Evolutionary conservation across 1,284 basidiomycete species (phyloP).

Genomic region (Cutaneotrichosporon daszewskae): DNA sequence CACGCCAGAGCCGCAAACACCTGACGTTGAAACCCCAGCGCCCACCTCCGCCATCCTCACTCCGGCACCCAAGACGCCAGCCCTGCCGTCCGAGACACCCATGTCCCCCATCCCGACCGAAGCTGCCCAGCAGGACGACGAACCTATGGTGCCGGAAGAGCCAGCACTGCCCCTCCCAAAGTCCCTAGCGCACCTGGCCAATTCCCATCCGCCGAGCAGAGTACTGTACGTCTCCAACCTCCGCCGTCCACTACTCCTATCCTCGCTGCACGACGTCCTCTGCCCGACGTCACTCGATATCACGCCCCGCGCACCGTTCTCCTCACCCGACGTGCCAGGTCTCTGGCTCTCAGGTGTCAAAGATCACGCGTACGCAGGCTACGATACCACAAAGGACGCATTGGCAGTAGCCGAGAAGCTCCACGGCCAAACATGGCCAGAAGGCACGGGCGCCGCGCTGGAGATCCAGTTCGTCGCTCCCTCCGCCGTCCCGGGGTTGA

Average conservation of each 20-base stretch:
- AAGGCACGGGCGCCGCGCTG: constrained; percentile 31
- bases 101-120: too few relatives aligned
- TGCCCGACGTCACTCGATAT: background rate
- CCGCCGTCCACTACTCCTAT: constrained; percentile 37
- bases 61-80: too few relatives aligned
- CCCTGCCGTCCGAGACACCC: too few relatives aligned
- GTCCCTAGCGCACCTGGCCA: constrained; percentile 30
- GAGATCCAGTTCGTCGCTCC: constrained; percentile 41
- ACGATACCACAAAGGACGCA: constrained; percentile 19
- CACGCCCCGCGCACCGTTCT: constrained; percentile 22
- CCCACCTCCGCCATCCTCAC: too few relatives aligned
- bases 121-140: too few relatives aligned
- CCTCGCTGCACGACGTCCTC: constrained; percentile 9
- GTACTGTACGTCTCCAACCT: constrained; percentile 45
- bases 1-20: too few relatives aligned
- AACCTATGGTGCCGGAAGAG: too few relatives aligned
- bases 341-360: constrained; percentile 45
- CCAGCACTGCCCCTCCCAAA: too few relatives aligned
- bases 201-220: constrained; percentile 31
- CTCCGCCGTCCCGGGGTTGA: constrained; percentile 23
- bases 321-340: constrained; percentile 17
- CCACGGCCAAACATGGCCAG: constrained; percentile 28
- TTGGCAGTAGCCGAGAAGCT: constrained; percentile 23
- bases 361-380: constrained; percentile 41
- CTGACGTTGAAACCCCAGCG: too few relatives aligned